Base-by-base conservation (phyloP, 305 asterid species). In the Petunia hybrid region DNA sequence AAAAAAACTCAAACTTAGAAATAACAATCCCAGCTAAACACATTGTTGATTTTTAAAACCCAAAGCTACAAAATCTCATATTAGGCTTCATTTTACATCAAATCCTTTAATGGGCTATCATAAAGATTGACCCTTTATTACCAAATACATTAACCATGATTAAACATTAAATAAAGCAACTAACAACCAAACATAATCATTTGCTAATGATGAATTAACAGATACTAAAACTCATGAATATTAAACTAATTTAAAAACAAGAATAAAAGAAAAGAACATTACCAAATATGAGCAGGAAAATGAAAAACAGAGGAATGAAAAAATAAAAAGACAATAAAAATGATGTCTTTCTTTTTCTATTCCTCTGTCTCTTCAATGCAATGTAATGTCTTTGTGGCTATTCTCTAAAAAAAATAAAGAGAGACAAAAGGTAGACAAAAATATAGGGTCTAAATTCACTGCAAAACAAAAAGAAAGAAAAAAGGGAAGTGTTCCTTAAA, bases 271-370 rank as follows among this genome's bases (percentile, higher is more conserved):
- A 57, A 60, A 56, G 69, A 79, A 9, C 76, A 40, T 55, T 84
- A 89, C 92, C 90, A 82, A 80, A 77, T 82, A 82, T 84, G 80
- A 82, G 63, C 74, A 74, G 83, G 70, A 81, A 22, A 22, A 60
- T n/a, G 76, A 22, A 61, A 56, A 46, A 75, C 65, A 65, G 78
- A 84, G 67, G 84, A 73, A 83, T 83, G 86, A 75, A 84, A 22
- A 85, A 69, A 13, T 55, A 3, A n/a, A 63, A 63, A 16, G 13
- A 4, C 63, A 60, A 36, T 36, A 73, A 46, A 73, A 55, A 67
- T 66, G 45, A 67, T 14, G 53, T 65, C 73, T n/a, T n/a, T 40
- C 31, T 40, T 6, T 39, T 14, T 3, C 2, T 60, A 4, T 40
- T 78, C 7, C 45, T 41, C 70, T 57, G 36, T 56, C 80, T 5